Percentiles rank a stretch among this genome's conserved stretches.
Conservation (phyloP, 1,139 yeast species). For the Protomyces macrosporus region DNA sequence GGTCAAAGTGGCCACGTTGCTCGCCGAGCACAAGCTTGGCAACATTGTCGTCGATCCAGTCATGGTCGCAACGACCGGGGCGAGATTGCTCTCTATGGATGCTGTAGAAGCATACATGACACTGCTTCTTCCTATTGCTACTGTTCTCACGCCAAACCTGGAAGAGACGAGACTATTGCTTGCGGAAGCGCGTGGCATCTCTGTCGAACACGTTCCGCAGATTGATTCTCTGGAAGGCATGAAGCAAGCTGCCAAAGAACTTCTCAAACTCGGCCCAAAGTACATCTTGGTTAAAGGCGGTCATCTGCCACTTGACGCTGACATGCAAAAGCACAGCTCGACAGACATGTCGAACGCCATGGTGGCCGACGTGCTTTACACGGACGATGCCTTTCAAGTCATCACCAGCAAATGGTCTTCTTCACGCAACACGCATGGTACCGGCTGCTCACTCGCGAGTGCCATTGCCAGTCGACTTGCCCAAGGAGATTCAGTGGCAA, state of each 20-base stretch:
- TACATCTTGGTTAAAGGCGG: slow-evolving; percentile 79
- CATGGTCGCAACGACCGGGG: slow-evolving; percentile 27
- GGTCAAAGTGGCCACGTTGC: slow-evolving; percentile 43
- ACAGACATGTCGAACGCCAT: slow-evolving; percentile 28
- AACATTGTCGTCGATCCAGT: slow-evolving; percentile 60
- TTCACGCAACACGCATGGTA: slow-evolving; percentile 70
- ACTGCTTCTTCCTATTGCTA: slow-evolving; percentile 51
- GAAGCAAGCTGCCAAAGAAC: slow-evolving; percentile 43
- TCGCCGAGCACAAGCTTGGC: slow-evolving; percentile 40
- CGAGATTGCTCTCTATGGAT: slow-evolving; percentile 35
- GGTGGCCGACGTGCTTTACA: slow-evolving; percentile 59
- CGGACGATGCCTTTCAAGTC: slow-evolving; percentile 45
- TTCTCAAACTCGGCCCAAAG: slow-evolving; percentile 47
- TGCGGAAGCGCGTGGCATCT: slow-evolving; percentile 33
- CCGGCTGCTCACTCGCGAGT: slow-evolving; percentile 85
- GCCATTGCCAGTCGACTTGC: slow-evolving; percentile 75
- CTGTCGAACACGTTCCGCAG: slow-evolving; percentile 33
- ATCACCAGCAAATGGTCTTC: slow-evolving; percentile 50
- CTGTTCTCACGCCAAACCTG: slow-evolving; percentile 71
- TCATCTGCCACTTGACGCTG: slow-evolving; percentile 50
- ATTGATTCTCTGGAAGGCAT: slow-evolving; percentile 41
- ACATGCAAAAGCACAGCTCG: slow-evolving; percentile 30
- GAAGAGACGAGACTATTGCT: slow-evolving; percentile 55
- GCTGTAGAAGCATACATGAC: slow-evolving; percentile 49
- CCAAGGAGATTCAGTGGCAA: slow-evolving; percentile 44